Evolutionary conservation across 331 rosid genomes (phyloP).

Genomic region (Saraca asoca): DNA sequence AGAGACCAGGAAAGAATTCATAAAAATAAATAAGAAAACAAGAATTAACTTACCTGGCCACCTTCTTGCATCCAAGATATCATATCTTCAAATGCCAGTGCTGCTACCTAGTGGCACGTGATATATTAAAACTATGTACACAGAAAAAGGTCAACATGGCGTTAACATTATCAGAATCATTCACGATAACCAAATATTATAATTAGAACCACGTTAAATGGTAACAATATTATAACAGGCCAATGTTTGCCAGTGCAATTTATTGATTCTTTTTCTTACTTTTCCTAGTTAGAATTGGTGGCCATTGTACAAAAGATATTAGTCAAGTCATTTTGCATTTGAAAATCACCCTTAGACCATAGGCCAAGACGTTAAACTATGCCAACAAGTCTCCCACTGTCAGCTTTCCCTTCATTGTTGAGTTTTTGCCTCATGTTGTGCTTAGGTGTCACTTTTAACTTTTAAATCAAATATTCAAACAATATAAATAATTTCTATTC

Average conservation of each 20-base stretch:
- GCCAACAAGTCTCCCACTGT: constrained; percentile 11
- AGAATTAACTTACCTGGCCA: constrained; percentile 79
- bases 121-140: constrained; percentile 90
- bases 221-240: constrained; percentile 9
- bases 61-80: constrained; percentile 99
- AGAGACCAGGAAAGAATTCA: constrained; percentile 28
- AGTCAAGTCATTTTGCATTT: constrained; percentile 23
- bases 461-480: too few species aligned
- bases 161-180: constrained; percentile 46
- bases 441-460: constrained; percentile 10
- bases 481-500: too few species aligned
- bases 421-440: constrained; percentile 20
- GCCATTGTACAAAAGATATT: constrained; percentile 7
- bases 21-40: constrained; percentile 19
- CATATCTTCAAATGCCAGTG: constrained; percentile 99
- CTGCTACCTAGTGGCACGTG: constrained; percentile 99
- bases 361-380: constrained; percentile 14
- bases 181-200: constrained; percentile 29
- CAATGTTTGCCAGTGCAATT: neutral
- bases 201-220: constrained; percentile 21
- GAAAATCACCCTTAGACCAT: constrained; percentile 13
- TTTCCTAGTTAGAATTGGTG: constrained; percentile 8
- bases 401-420: neutral
- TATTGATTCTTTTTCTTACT: constrained; percentile 9
- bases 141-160: constrained; percentile 60